Base-by-base conservation (phyloP, 2,329 filamentous ascomycete species). In the Hypoxylon sp. region DNA sequence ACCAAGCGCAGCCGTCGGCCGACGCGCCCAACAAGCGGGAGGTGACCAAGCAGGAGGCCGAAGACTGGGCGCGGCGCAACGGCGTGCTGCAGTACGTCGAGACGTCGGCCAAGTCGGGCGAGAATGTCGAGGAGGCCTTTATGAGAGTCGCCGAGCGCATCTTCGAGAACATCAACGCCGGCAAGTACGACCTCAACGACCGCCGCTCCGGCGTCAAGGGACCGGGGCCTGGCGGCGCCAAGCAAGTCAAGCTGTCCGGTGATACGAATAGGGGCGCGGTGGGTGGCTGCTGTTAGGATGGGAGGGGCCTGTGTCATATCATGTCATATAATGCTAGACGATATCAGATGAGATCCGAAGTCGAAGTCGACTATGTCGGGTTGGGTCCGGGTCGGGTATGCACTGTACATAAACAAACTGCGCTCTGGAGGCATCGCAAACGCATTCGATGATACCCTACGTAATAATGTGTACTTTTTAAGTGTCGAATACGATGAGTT, bases 91-190 rank as follows among this genome's bases (percentile, higher is more conserved):
- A 94, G 78, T 98, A 98, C 78, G 93, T 98, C 69, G 96, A 99
- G 83, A 99, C 96, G 41, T 94, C 91, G 72, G 96, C 96, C 53
- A 99, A 98, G 85, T 97, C 91, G 68, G 96, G 96, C 57, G 93
- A 97, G 78, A 93, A 93, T 55, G 96, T 99, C 36, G 96, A 99
- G 80, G 88, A 90, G 73, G 96, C 96, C 1, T 99, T 99, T 76
- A 87, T 97, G 77, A 90, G 96, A 76, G 94, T 98, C 13, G 94
- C 96, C 19, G 94, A 98, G 83, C 87, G 94, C 79, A 98, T 99
- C 83, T 97, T 97, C 78, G 90, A 95, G 79, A 98, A 98, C 76
- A 98, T 99, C 69, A 93, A 98, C 83, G 93, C 93, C 1, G 96
- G 96, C 10, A 93, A 90, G 78, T 98, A 98, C 79, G 94, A 99